Percentiles rank a stretch among this genome's conserved stretches.
These are phyloP conservation scores for Podila verticillata DNA, from an alignment of 192 early-diverging fungal species.

Conservation along the genomic window DNA sequence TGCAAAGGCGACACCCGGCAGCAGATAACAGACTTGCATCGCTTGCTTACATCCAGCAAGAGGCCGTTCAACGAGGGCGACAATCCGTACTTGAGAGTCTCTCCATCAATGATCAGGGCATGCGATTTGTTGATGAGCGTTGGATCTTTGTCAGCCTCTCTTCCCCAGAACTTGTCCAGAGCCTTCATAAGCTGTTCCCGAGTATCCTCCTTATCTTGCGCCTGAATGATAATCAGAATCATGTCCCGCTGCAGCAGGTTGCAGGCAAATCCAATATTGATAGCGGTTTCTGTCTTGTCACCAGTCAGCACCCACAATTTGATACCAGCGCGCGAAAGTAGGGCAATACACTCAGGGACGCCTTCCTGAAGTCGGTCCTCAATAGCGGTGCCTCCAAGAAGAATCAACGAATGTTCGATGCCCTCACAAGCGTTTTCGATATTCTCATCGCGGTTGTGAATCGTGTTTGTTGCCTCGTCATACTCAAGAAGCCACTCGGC, in stretches of 20 bases:
- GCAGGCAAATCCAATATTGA: slow-evolving; percentile 97
- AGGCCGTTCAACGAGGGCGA: slow-evolving; percentile 63
- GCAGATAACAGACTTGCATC: slow-evolving; percentile 90
- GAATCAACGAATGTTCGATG: slow-evolving; percentile 81
- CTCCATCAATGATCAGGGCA: slow-evolving; percentile 91
- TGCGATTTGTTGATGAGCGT: slow-evolving; percentile 50
- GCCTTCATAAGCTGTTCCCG: slow-evolving; percentile 75
- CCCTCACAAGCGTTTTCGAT: slow-evolving; percentile 81
- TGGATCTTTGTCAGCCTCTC: slow-evolving; percentile 39
- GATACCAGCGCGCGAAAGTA: slow-evolving; percentile 85
- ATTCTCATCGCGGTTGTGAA: slow-evolving; percentile 83
- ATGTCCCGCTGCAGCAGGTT: slow-evolving; percentile 87
- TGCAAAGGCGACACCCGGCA: slow-evolving; percentile 96
- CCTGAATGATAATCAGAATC: slow-evolving; percentile 83
- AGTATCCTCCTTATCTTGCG: slow-evolving; percentile 63
- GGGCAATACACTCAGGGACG: slow-evolving; percentile 92
- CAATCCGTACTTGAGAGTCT: slow-evolving; percentile 84
- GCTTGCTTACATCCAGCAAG: slow-evolving; percentile 78
- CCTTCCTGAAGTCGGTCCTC: slow-evolving; percentile 98
- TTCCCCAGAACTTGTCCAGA: slow-evolving; percentile 62
- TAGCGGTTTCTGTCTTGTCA: slow-evolving; percentile 97
- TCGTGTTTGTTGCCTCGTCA: slow-evolving; percentile 73
- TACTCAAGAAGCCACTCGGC: slow-evolving; percentile 74
- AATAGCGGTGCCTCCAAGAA: slow-evolving; percentile 97
- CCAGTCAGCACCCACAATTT: slow-evolving; percentile 98